Base-by-base conservation (phyloP, 106 monocot species). In the Acorus calamus region DNA sequence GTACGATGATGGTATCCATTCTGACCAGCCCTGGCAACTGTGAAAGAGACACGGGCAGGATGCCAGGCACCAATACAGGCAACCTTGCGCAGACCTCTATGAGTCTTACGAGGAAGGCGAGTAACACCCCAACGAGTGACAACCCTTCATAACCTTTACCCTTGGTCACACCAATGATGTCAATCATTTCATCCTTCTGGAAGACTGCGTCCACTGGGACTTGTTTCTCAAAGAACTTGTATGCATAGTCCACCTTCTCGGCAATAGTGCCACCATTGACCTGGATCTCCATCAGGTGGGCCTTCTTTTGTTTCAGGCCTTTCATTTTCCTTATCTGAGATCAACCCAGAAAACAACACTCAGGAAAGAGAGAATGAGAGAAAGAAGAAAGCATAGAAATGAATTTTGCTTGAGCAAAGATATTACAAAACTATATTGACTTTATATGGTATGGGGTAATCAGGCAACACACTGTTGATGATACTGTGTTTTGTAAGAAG, bases 11-110 rank as follows among this genome's bases (percentile, higher is more conserved):
- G 78, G 62, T 78, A 78, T 0, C 78, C 78, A 47, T 78, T 80
- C 66, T 80, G 80, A 44, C 80, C 80, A 48, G 80, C 80, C 9
- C 80, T 64, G 11, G 80, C 80, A 60, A 80, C 80, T 52, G 80
- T 80, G 57, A 65, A 80, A 14, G 80, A 80, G 0, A 80, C 80
- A 47, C 80, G 65, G 28, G 80, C 80, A 50, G 80, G 80, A 65
- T 80, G 80, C 80, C 80, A 80, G 2, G 80, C 80, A 66, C 75
- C 80, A 8, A 80, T 80, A 80, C 80, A 80, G 11, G 80, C 80
- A 57, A 80, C 75, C 75, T 80, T 80, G 6, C 80, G 65, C 3
- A 80, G 74, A 51, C 79, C 79, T 46, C 75, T 74, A 70, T 78
- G 78, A 13, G 78, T 78, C 52, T 78, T 78, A 41, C 73, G 78